Percentiles rank a stretch among this genome's conserved stretches.
phyloP scores from a whole-genome alignment of 208 protist genomes.

The Herpetomonas tarakana region DNA sequence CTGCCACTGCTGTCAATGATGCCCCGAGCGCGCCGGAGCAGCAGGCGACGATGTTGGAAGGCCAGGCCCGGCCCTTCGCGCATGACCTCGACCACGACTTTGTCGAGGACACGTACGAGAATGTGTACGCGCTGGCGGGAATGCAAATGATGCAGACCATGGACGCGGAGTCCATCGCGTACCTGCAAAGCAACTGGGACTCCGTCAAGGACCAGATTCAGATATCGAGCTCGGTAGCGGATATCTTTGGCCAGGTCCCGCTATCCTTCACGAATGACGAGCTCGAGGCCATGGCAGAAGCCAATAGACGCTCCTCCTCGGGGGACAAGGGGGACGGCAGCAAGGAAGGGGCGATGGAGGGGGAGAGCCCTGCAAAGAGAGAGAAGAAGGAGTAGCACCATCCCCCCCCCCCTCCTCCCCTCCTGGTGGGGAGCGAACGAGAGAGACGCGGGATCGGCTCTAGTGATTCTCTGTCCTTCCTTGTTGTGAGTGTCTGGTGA shows the following conservation, averaged over 20 bases:
- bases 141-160: constrained; percentile 63
- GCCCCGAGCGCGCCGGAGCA: neutral
- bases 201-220: constrained; percentile 15
- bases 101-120: constrained; percentile 79
- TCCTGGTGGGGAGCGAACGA: neutral
- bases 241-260: constrained; percentile 24
- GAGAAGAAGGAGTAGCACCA: neutral
- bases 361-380: neutral
- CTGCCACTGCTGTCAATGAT: neutral
- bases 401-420: too few species aligned
- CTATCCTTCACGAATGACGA: constrained; percentile 22
- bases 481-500: too few species aligned
- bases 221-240: constrained; percentile 13
- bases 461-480: too few species aligned
- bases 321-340: neutral
- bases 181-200: constrained; percentile 39
- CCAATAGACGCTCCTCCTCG: neutral
- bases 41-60: neutral
- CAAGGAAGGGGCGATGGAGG: neutral
- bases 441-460: too few species aligned
- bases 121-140: constrained; percentile 55
- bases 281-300: constrained; percentile 7
- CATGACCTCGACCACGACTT: constrained; percentile 79
- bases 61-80: constrained; percentile 17
- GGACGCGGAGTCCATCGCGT: constrained; percentile 31